Evolutionary conservation across 139 green algal genomes (phyloP).

Genomic region (Chara braunii): DNA sequence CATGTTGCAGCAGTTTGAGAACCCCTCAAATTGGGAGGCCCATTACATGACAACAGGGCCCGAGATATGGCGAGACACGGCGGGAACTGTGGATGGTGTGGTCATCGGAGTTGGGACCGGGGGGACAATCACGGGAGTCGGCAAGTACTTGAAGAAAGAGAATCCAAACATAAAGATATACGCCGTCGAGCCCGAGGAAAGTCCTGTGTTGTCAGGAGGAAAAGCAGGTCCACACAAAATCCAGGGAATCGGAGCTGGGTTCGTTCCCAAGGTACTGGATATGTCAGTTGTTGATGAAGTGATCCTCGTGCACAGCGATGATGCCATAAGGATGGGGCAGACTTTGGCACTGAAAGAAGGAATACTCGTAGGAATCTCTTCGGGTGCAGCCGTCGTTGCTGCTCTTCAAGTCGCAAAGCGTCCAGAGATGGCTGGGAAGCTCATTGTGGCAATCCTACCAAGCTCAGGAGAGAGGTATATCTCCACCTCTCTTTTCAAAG

Average conservation of each 20-base stretch:
- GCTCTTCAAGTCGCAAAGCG: too few relatives aligned
- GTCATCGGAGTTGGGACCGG: constrained; percentile 86
- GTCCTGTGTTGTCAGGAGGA: constrained; percentile 71
- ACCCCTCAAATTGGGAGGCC: constrained; percentile 77
- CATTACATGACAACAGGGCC: constrained; percentile 89
- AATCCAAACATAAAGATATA: constrained; percentile 50
- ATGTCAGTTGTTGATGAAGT: constrained; percentile 70
- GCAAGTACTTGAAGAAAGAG: constrained; percentile 79
- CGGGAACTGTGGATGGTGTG: constrained; percentile 79
- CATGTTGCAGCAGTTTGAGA: constrained; percentile 99
- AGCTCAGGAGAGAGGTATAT: too few relatives aligned
- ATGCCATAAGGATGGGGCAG: constrained; percentile 73
- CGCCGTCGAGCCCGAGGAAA: constrained; percentile 51
- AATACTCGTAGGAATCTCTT: constrained; percentile 78
- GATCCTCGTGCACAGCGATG: constrained; percentile 65
- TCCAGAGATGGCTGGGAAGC: too few relatives aligned
- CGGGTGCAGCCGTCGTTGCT: constrained; percentile 62
- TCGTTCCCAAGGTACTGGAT: constrained; percentile 82
- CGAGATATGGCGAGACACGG: constrained; percentile 83
- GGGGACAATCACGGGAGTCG: constrained; percentile 87
- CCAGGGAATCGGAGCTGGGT: constrained; percentile 87
- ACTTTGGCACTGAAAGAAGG: constrained; percentile 74
- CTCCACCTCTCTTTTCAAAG: too few relatives aligned
- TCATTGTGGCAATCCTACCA: too few relatives aligned
- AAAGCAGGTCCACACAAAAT: constrained; percentile 78